phyloP scores from a whole-genome alignment of 1,284 basidiomycete species.

The Cutaneotrichosporon arboriforme region DNA sequence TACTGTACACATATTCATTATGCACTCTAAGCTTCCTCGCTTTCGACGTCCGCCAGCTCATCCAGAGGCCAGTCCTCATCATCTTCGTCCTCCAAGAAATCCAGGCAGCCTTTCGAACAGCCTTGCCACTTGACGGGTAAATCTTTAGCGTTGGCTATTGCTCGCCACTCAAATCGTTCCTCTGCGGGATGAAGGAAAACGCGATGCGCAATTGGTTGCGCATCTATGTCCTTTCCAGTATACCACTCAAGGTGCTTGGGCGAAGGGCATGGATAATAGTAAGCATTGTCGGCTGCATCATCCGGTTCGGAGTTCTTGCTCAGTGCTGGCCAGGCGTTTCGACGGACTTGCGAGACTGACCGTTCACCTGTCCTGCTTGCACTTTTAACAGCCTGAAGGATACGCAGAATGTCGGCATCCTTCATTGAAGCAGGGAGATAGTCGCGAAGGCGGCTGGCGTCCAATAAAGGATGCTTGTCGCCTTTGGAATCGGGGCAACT shows the following conservation, averaged over 20 bases:
- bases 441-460: conserved; percentile 21
- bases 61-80: conserved; percentile 23
- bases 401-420: conserved; percentile 17
- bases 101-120: conserved; percentile 43
- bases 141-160: conserved; percentile 24
- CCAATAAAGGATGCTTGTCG: conserved; percentile 32
- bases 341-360: neutral
- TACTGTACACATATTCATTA: no score
- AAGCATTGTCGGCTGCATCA: conserved; percentile 43
- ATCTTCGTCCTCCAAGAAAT: conserved; percentile 37
- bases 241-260: conserved; percentile 32
- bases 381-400: conserved; percentile 29
- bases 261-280: conserved; percentile 40
- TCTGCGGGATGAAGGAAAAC: conserved; percentile 43
- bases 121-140: conserved; percentile 43
- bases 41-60: conserved; percentile 9
- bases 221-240: neutral
- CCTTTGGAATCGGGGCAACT: conserved; percentile 8
- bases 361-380: conserved; percentile 6
- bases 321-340: no score
- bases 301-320: conserved; percentile 19
- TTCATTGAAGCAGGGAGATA: conserved; percentile 22
- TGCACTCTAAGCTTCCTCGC: no score
- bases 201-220: conserved; percentile 16
- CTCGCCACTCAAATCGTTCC: conserved; percentile 43